These are phyloP conservation scores for Nyctanthes arbortristis DNA, from an alignment of 257 asterid genomes.

Conservation along the genomic window DNA sequence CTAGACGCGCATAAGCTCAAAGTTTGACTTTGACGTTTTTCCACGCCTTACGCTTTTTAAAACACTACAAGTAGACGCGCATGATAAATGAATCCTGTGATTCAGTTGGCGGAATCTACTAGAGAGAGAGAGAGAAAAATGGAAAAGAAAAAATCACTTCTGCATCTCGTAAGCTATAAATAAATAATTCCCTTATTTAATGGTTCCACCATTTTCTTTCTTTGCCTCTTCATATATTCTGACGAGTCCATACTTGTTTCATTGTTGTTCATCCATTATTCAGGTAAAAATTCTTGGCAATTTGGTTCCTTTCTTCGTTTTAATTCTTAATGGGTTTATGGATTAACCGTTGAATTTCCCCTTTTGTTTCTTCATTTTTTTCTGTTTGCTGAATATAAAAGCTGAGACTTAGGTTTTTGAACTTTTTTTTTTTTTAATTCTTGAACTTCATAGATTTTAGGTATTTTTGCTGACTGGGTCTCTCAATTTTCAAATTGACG, in stretches of 20 bases:
- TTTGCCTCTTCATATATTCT: not conserved
- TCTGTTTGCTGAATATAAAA: not conserved
- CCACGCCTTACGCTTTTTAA: too few species aligned
- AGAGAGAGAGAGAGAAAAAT: too few species aligned
- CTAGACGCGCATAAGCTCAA: too few species aligned
- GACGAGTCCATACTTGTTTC: conserved; percentile 17
- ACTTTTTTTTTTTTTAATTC: conserved; percentile 1
- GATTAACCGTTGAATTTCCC: not conserved
- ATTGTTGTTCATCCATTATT: conserved; percentile 16
- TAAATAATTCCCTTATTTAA: not conserved
- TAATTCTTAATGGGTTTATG: conserved; percentile 5
- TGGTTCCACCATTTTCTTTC: not conserved
- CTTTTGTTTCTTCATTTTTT: not conserved
- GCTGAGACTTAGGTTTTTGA: conserved; percentile 12
- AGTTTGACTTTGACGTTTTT: too few species aligned
- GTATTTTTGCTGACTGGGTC: conserved; percentile 3
- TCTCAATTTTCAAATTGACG: not conserved
- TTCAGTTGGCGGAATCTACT: conserved; percentile 32
- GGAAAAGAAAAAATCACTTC: conserved; percentile 27
- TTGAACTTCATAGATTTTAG: conserved; percentile 11
- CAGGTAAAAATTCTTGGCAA: conserved; percentile 18
- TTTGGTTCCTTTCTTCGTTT: conserved; percentile 1
- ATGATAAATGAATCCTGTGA: conserved; percentile 12
- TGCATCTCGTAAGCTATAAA: conserved; percentile 14
- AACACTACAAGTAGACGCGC: too few species aligned